Conservation (phyloP, 805 yeast genomes). For the Kodamaea lidongshanica region DNA sequence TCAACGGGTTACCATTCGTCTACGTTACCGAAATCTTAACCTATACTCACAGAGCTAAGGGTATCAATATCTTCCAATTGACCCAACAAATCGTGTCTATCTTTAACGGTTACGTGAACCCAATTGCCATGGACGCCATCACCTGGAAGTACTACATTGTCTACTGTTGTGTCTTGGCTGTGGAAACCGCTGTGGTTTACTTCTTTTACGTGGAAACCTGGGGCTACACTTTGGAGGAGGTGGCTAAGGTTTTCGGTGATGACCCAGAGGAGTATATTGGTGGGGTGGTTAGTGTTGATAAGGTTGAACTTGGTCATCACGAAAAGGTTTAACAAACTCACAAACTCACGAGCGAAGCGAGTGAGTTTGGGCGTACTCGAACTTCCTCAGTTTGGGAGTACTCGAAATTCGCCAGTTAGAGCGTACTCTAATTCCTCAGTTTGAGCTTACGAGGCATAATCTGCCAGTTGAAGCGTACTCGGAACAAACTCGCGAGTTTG, state of each 20-base stretch:
- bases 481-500: too few species aligned
- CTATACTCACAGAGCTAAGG: conserved; percentile 37
- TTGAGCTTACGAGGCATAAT: too few species aligned
- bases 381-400: too few species aligned
- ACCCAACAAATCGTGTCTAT: conserved; percentile 16
- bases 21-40: conserved; percentile 41
- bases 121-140: conserved; percentile 36
- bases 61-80: conserved; percentile 26
- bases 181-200: conserved; percentile 23
- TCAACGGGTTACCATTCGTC: conserved; percentile 41
- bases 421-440: too few species aligned
- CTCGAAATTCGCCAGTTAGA: too few species aligned
- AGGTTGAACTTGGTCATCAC: conserved; percentile 2
- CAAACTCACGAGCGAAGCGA: too few species aligned
- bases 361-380: too few species aligned
- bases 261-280: conserved; percentile 11
- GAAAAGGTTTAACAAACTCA: too few species aligned
- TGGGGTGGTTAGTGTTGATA: conserved; percentile 1
- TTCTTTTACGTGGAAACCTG: conserved; percentile 38
- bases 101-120: conserved; percentile 21
- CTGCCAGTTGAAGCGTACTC: too few species aligned
- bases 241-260: conserved; percentile 38
- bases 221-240: conserved; percentile 40
- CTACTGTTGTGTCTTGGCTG: conserved; percentile 24
- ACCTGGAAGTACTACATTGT: conserved; percentile 42